Base-by-base conservation (phyloP, 352 stramenopile species). In the Blastocystis sp. region DNA sequence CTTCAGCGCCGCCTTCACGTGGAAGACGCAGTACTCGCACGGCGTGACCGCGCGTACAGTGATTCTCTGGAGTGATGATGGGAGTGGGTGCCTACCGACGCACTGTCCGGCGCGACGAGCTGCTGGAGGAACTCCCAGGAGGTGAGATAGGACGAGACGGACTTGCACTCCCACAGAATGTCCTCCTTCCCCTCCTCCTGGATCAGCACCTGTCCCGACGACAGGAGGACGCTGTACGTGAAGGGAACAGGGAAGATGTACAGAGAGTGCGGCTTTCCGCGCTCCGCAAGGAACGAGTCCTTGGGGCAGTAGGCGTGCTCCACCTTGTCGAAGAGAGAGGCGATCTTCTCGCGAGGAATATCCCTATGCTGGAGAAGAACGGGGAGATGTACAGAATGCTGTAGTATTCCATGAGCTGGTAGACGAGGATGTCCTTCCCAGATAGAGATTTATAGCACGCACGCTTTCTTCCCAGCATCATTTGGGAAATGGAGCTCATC, bases 401-500 rank as follows among this genome's bases (percentile, higher is more conserved):
- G 17, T 68, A 68, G 17, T 54, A 54, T 52, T 68, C 60, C 54
- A 84, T 84, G 43, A 84, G 66, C 10, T 59, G 74, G 14, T 52
- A 59, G 21, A 68, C 57, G 45, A 10, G n/a, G 4, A 42, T 24
- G 17, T 84, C 74, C 17, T 70, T 38, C 21, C 57, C 42, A 14
- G 45, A 68, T 6, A 84, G 43, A 4, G 74, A 84, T 14, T 64
- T 21, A 19, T 84, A 21, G 42, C 38, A 34, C 48, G 57, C 54
- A 34, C 28, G 65, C 52, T 43, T 54, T 28, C 48, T 84, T 4
- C 9, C 24, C 42, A 21, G 48, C 21, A 69, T 84, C 74, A 84
- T 68, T 52, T 84, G 74, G 2, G 74, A 84, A 24, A 84, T 84
- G 59, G 74, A 84, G 60, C 74, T 84, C 74, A 84, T 84, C 57